Evolutionary conservation across 805 yeast genomes (phyloP).

Genomic region (Wilhelminamyces savonicus): DNA sequence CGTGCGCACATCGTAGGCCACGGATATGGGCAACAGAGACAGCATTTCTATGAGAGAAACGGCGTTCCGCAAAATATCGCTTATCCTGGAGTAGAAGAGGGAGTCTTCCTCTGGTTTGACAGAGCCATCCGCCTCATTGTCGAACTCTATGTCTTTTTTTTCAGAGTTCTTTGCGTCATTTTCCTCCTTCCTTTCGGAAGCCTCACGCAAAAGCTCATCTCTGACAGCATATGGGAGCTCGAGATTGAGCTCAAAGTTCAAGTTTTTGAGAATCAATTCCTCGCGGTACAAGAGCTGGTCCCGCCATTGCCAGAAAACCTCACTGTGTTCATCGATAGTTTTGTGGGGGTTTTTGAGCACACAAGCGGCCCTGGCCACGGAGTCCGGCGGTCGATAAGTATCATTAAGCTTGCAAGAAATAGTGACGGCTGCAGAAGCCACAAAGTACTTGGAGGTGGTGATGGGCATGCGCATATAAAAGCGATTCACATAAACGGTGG

Average conservation of each 20-base stretch:
- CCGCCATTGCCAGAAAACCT: conserved; percentile 38
- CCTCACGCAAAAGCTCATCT: conserved; percentile 13
- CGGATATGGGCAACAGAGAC: conserved; percentile 31
- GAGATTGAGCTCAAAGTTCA: conserved; percentile 34
- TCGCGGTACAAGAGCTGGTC: conserved; percentile 39
- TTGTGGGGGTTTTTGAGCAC: conserved; percentile 25
- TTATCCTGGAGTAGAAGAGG: conserved; percentile 6
- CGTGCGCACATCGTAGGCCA: conserved; percentile 27
- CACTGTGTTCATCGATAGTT: conserved; percentile 32
- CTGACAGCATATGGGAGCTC: conserved; percentile 33
- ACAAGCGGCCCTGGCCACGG: conserved; percentile 34
- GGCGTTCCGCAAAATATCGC: conserved; percentile 21
- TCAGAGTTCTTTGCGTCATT: conserved; percentile 3
- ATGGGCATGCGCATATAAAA: conserved; percentile 37
- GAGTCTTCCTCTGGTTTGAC: conserved; percentile 3
- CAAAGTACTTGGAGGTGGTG: conserved; percentile 37
- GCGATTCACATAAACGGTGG: conserved; percentile 33
- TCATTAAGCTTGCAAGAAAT: conserved; percentile 39
- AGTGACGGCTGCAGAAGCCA: conserved; percentile 37
- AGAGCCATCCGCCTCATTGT: conserved; percentile 3
- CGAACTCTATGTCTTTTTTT: conserved; percentile 11
- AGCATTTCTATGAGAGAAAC: conserved; percentile 31
- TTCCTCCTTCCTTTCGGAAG: conserved; percentile 1
- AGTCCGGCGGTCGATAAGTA: conserved; percentile 37
- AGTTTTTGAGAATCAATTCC: conserved; percentile 31